These are phyloP conservation scores for Guadua angustifolia DNA, from an alignment of 176 grass and related monocot species.

Conservation along the genomic window DNA sequence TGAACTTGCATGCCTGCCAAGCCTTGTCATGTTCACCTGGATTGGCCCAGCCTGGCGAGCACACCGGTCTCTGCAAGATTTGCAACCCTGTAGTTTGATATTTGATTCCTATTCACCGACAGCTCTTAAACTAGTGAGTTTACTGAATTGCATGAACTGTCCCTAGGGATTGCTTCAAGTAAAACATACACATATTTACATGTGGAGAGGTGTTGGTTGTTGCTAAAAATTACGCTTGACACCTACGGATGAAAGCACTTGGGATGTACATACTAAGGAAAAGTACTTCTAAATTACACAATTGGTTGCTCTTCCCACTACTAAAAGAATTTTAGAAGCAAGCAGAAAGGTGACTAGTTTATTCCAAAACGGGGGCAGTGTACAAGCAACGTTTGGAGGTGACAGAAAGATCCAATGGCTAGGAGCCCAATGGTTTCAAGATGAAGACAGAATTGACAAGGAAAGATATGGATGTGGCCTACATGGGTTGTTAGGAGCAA, in stretches of 20 bases:
- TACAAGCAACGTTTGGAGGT: constrained; percentile 40
- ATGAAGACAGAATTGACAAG: constrained; percentile 37
- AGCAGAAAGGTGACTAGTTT: constrained; percentile 43
- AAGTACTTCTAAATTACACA: not conserved
- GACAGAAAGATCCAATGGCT: not conserved
- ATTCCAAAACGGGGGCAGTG: constrained; percentile 4
- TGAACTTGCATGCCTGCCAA: constrained; percentile 16
- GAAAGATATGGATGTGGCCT: constrained; percentile 28
- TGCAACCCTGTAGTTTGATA: not conserved
- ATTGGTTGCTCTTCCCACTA: not conserved
- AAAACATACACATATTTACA: constrained; percentile 12
- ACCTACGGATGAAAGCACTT: constrained; percentile 15
- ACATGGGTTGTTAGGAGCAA: constrained; percentile 58
- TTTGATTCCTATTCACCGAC: constrained; percentile 20
- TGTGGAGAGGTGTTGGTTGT: constrained; percentile 9
- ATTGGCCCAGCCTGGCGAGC: constrained; percentile 38
- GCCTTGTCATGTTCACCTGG: not conserved
- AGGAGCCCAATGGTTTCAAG: constrained; percentile 26
- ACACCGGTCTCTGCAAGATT: not conserved
- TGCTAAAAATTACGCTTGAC: constrained; percentile 23
- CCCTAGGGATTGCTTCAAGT: constrained; percentile 12
- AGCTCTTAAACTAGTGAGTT: not conserved
- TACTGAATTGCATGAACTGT: not conserved
- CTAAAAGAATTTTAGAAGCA: constrained; percentile 28
- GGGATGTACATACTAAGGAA: not conserved